Evolutionary conservation across 148 eudicot species (phyloP), one percentile per base, ranked within the genome.

Genomic region (Dysphania ambrosioides): DNA sequence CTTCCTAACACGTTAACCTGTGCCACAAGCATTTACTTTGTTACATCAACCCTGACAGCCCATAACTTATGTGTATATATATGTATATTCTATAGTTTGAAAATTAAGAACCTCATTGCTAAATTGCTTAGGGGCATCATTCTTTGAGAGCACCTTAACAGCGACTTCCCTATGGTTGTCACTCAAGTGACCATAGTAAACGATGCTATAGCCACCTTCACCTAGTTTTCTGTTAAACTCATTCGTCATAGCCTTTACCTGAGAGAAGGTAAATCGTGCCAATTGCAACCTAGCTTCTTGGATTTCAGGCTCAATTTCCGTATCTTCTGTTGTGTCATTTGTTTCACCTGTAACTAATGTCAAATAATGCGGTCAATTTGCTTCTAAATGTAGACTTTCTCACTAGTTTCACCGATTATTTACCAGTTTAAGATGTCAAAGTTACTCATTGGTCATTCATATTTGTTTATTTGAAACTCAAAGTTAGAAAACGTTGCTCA

Each of bases 171-270:
- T 74, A 41, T 56, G 68, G 27, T 66, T 68, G 30, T 75, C 77
- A 56, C 31, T 8, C 26, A 82, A 62, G 31, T 10, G 21, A 44
- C 87, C 87, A 65, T 72, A 68, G 24, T 83, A 86, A 9, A 86
- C 86, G 1, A 57, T 71, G 55, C 86, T 86, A 68, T 71, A 83
- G 11, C 78, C 86, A 58, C 86, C 86, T 81, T 79, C 73, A 11
- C 88, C 88, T 2, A 83, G 53, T 35, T 42, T 58, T 18, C 47
- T 77, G n/a, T 74, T 58, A 24, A 86, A 83, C 8, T 53, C 76
- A 8, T 18, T 75, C 0, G 86, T 86, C 73, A 83, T 81, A 3
- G 35, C 55, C 68, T 66, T 7, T 53, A 83, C 68, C 41, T 86
- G 79, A 5, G 81, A 64, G 41, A 74, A 82, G 35, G 86, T 78